phyloP scores from a whole-genome alignment of 2,329 filamentous ascomycete species.

The Emergomyces africanus region DNA sequence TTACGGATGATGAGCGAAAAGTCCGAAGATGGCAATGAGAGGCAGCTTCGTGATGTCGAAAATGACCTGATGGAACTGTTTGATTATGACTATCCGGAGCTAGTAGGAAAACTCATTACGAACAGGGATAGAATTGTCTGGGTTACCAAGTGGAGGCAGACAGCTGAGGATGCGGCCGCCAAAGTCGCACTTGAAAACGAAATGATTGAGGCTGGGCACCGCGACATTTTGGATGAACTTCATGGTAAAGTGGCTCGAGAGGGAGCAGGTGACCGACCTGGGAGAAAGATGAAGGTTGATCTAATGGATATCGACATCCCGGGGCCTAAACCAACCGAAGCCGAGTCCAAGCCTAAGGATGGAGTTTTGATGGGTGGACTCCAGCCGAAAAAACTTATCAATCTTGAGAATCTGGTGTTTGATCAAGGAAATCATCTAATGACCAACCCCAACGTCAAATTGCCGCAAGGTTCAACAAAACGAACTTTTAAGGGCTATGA shows the following conservation, averaged over 20 bases:
- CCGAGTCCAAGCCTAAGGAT: conserved; percentile 45
- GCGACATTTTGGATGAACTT: conserved; percentile 78
- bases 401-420: conserved; percentile 90
- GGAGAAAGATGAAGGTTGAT: conserved; percentile 72
- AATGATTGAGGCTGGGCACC: conserved; percentile 79
- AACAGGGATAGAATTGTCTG: conserved; percentile 93
- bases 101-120: conserved; percentile 79
- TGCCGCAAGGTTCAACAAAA: conserved; percentile 91
- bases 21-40: conserved; percentile 63
- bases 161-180: conserved; percentile 62
- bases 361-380: conserved; percentile 66
- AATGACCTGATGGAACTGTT: conserved; percentile 98
- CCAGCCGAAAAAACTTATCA: conserved; percentile 76
- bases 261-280: conserved; percentile 46
- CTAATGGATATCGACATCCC: conserved; percentile 79
- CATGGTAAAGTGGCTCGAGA: conserved; percentile 52
- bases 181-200: conserved; percentile 71
- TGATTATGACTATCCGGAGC: conserved; percentile 89
- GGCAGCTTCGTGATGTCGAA: conserved; percentile 80
- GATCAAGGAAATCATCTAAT: conserved; percentile 98
- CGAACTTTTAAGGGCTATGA: conserved; percentile 96
- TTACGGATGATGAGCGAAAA: conserved; percentile 70
- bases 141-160: conserved; percentile 76
- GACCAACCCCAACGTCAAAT: conserved; percentile 93
- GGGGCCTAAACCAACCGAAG: conserved; percentile 41